phyloP scores from a whole-genome alignment of 164 flowering plant genomes.

The Sextonia rubra region DNA sequence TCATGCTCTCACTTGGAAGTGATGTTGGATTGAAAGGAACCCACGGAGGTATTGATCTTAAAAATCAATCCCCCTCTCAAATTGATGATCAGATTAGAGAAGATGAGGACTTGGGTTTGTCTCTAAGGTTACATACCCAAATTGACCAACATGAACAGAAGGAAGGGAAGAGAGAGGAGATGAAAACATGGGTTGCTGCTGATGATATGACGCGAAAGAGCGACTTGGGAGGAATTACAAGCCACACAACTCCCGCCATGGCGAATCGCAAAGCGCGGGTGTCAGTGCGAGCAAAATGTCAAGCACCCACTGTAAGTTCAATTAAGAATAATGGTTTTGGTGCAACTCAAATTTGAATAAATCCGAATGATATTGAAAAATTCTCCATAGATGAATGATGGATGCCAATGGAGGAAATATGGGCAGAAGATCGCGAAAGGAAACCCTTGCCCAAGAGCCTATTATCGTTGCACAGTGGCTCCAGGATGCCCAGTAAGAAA shows the following conservation, averaged over 20 bases:
- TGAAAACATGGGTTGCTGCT: slow-evolving; percentile 3
- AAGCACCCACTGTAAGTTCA: slow-evolving; percentile 61
- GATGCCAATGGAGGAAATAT: slow-evolving; percentile 83
- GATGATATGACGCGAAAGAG: slow-evolving; percentile 24
- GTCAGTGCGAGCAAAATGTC: slow-evolving; percentile 82
- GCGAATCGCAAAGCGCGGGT: slow-evolving; percentile 68
- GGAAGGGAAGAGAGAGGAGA: slow-evolving; percentile 17
- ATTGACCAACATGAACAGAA: slow-evolving; percentile 12
- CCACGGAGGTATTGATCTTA: slow-evolving; percentile 3
- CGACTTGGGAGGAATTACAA: slow-evolving; percentile 28
- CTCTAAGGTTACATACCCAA: slow-evolving; percentile 40
- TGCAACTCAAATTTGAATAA: background rate
- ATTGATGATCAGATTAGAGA: slow-evolving; percentile 16
- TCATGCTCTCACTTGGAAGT: slow-evolving; percentile 30
- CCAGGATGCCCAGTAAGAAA: slow-evolving; percentile 74
- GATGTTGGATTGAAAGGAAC: slow-evolving; percentile 8
- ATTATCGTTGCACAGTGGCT: slow-evolving; percentile 71
- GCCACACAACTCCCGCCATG: slow-evolving; percentile 26
- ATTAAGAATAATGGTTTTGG: background rate
- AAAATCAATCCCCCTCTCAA: slow-evolving; percentile 11
- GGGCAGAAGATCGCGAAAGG: slow-evolving; percentile 78
- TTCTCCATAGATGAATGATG: slow-evolving; percentile 58
- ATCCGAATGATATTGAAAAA: background rate
- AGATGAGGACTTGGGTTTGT: slow-evolving; percentile 44
- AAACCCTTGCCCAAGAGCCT: slow-evolving; percentile 79